These are phyloP conservation scores for Vanderwaltozyma tropicalis DNA, from an alignment of 805 yeast species.

Conservation along the genomic window DNA sequence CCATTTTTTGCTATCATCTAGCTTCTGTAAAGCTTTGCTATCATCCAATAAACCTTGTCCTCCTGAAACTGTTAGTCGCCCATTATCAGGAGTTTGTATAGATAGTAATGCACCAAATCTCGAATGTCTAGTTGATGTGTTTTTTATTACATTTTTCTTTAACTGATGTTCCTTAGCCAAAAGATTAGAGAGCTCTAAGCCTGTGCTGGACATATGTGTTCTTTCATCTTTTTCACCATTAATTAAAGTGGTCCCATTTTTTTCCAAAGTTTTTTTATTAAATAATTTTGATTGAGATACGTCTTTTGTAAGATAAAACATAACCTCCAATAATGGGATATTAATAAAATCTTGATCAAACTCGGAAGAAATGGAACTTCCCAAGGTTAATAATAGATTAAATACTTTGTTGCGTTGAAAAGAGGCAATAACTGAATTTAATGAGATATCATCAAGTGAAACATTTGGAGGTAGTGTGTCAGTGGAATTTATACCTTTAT, in stretches of 20 bases:
- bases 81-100: constrained; percentile 50
- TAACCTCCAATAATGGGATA: constrained; percentile 54
- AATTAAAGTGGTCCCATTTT: neutral
- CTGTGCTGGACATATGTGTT: constrained; percentile 24
- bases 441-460: constrained; percentile 54
- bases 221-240: neutral
- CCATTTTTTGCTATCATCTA: constrained; percentile 67
- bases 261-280: neutral
- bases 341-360: constrained; percentile 54
- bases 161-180: constrained; percentile 52
- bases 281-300: constrained; percentile 31
- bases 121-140: constrained; percentile 68
- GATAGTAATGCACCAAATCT: constrained; percentile 83
- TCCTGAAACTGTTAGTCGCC: constrained; percentile 51
- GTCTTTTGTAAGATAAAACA: constrained; percentile 53
- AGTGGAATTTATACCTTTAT: constrained; percentile 24
- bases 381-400: constrained; percentile 57
- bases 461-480: constrained; percentile 46
- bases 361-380: constrained; percentile 53
- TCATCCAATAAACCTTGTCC: constrained; percentile 56
- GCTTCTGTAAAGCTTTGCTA: constrained; percentile 44
- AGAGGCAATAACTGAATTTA: constrained; percentile 44
- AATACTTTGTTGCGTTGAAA: constrained; percentile 67
- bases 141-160: constrained; percentile 37
- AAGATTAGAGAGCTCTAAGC: constrained; percentile 38